Percentiles rank a stretch among this genome's conserved stretches.
Evolutionary conservation across 2,329 filamentous ascomycete genomes (phyloP).

Genomic region (Fusarium illudens): DNA sequence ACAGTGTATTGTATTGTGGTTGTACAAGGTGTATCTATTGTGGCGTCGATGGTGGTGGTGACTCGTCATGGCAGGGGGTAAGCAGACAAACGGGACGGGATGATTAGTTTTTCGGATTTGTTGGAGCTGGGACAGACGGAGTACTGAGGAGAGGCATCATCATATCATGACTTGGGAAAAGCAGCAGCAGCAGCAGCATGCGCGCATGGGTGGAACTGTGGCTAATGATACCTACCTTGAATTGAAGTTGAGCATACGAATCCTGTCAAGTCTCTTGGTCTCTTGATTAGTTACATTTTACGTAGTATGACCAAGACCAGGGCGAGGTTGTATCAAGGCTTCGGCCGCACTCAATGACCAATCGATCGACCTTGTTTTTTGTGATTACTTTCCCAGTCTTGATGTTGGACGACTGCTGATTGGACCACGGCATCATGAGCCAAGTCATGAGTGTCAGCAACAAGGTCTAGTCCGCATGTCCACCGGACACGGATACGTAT

Average conservation of each 20-base stretch:
- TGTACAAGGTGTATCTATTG: conserved; percentile 13
- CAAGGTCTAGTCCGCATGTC: neutral
- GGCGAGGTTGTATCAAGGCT: neutral
- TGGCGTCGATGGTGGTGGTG: neutral
- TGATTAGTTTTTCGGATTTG: conserved; percentile 17
- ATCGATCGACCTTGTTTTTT: neutral
- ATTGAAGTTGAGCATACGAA: conserved; percentile 6
- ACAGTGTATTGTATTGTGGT: neutral
- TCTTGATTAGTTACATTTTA: too few species aligned
- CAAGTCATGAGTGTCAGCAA: neutral
- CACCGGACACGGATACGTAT: neutral
- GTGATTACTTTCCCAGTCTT: neutral
- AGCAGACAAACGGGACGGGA: neutral
- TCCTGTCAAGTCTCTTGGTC: neutral
- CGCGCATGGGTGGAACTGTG: conserved; percentile 24
- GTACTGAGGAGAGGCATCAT: conserved; percentile 13
- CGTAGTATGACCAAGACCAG: neutral
- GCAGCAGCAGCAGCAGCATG: conserved; percentile 4
- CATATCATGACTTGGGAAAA: conserved; percentile 29
- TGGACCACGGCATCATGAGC: neutral
- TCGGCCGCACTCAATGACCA: neutral
- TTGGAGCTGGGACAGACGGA: conserved; percentile 19
- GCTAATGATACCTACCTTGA: conserved; percentile 36
- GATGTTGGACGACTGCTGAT: neutral
- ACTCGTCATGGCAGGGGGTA: conserved; percentile 16